A percentile compares a stretch with the other conserved stretches of the same genome.
These are phyloP conservation scores for Zhuliangozyma parablackwelliae DNA, from an alignment of 1,139 yeast species.

Conservation along the genomic window DNA sequence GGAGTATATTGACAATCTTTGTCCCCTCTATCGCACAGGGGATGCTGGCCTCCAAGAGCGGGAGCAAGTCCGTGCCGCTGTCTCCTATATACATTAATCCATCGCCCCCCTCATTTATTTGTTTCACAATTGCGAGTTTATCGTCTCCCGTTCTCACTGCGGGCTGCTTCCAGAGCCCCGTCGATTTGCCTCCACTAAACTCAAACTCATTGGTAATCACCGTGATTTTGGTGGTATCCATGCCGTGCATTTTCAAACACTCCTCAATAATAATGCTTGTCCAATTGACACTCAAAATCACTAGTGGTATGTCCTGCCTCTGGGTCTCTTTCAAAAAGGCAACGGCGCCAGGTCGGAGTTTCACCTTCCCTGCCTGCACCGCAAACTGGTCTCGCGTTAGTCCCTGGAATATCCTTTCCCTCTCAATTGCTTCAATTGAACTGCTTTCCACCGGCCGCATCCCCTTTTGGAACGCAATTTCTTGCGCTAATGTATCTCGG, in stretches of 20 bases:
- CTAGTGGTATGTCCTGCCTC: slow-evolving; percentile 28
- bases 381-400: slow-evolving; percentile 28
- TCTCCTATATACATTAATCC: slow-evolving; percentile 60
- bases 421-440: slow-evolving; percentile 45
- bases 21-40: slow-evolving; percentile 46
- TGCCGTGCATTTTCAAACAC: slow-evolving; percentile 32
- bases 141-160: slow-evolving; percentile 54
- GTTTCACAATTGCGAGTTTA: slow-evolving; percentile 32
- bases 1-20: slow-evolving; percentile 5
- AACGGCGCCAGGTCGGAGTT: slow-evolving; percentile 41
- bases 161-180: slow-evolving; percentile 29
- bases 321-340: slow-evolving; percentile 27
- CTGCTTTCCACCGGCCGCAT: slow-evolving; percentile 45
- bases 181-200: slow-evolving; percentile 27
- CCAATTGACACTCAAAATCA: slow-evolving; percentile 66
- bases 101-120: not conserved
- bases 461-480: slow-evolving; percentile 42
- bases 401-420: slow-evolving; percentile 40
- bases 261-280: slow-evolving; percentile 45
- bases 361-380: slow-evolving; percentile 31
- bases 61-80: slow-evolving; percentile 57
- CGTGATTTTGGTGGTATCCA: slow-evolving; percentile 15
- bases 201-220: slow-evolving; percentile 50
- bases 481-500: slow-evolving; percentile 21
- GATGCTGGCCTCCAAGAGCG: slow-evolving; percentile 44